These are phyloP conservation scores for Aphanomyces stellatus DNA, from an alignment of 352 stramenopile genomes.

Conservation along the genomic window DNA sequence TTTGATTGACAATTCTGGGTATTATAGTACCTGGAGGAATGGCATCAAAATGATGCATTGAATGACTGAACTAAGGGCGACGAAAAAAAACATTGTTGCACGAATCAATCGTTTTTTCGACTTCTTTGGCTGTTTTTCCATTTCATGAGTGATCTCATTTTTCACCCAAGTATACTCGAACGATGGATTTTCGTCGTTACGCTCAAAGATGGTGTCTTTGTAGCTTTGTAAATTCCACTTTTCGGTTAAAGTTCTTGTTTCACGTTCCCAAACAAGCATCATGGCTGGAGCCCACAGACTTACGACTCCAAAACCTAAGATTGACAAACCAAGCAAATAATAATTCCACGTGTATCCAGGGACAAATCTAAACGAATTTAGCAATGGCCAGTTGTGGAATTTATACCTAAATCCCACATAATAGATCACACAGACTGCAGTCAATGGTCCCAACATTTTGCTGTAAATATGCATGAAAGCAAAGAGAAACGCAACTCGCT, in stretches of 20 bases:
- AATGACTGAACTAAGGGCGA: slow-evolving; percentile 60
- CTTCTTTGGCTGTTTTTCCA: slow-evolving; percentile 81
- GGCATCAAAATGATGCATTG: slow-evolving; percentile 78
- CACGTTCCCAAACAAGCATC: slow-evolving; percentile 74
- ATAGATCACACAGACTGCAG: slow-evolving; percentile 50
- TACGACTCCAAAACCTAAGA: slow-evolving; percentile 64
- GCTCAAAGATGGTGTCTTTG: slow-evolving; percentile 84
- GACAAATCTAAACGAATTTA: neutral
- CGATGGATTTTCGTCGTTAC: slow-evolving; percentile 75
- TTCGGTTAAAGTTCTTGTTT: slow-evolving; percentile 75
- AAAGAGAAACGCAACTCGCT: slow-evolving; percentile 82
- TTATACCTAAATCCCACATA: slow-evolving; percentile 74
- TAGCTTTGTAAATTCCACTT: slow-evolving; percentile 85
- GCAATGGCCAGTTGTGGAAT: neutral
- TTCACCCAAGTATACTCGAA: slow-evolving; percentile 85
- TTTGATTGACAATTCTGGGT: neutral
- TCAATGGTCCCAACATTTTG: slow-evolving; percentile 74
- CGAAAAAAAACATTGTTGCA: slow-evolving; percentile 79
- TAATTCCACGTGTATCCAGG: slow-evolving; percentile 46
- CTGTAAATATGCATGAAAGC: slow-evolving; percentile 88
- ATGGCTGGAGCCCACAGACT: slow-evolving; percentile 79
- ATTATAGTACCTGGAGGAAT: slow-evolving; percentile 70
- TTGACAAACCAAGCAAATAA: slow-evolving; percentile 60
- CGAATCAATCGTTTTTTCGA: slow-evolving; percentile 80
- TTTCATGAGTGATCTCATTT: slow-evolving; percentile 80